phyloP scores from a whole-genome alignment of 768 basidiomycete species.

The Kwoniella bestiolae region DNA sequence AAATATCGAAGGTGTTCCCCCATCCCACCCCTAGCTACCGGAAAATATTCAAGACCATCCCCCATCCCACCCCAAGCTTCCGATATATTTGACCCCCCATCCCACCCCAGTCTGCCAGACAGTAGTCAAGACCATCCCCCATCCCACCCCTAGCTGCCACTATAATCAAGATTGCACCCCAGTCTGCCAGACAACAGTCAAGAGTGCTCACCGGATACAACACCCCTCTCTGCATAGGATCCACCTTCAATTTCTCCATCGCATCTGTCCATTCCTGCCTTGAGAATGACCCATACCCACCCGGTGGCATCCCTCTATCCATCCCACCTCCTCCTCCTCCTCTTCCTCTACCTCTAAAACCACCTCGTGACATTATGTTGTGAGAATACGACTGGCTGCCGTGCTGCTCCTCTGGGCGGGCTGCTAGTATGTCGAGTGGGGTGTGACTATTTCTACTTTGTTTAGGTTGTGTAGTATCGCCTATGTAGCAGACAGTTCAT shows the following conservation, averaged over 20 bases:
- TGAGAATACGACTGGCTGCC: not conserved
- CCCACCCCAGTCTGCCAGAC: not conserved
- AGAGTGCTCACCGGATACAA: conserved; percentile 51
- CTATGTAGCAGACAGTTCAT: not conserved
- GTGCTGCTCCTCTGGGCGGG: not conserved
- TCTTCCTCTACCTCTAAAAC: conserved; percentile 42
- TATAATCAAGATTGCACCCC: not conserved
- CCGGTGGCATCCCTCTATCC: conserved; percentile 30
- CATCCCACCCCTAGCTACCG: not conserved
- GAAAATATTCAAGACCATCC: not conserved
- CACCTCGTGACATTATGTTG: conserved; percentile 42
- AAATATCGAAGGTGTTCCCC: not conserved
- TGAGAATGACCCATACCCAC: conserved; percentile 19
- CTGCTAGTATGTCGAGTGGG: not conserved
- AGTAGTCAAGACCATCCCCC: not conserved
- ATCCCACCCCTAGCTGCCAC: not conserved
- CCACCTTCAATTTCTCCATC: conserved; percentile 25
- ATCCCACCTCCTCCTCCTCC: conserved; percentile 36
- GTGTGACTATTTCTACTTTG: too few species aligned
- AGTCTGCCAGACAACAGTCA: not conserved
- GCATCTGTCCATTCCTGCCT: conserved; percentile 30
- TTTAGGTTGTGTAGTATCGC: too few species aligned
- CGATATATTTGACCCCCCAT: not conserved
- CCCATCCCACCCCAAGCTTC: not conserved
- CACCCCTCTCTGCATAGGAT: conserved; percentile 33